These are phyloP conservation scores for Ananas comosus DNA, from an alignment of 176 grass and related monocot species.

Conservation along the genomic window DNA sequence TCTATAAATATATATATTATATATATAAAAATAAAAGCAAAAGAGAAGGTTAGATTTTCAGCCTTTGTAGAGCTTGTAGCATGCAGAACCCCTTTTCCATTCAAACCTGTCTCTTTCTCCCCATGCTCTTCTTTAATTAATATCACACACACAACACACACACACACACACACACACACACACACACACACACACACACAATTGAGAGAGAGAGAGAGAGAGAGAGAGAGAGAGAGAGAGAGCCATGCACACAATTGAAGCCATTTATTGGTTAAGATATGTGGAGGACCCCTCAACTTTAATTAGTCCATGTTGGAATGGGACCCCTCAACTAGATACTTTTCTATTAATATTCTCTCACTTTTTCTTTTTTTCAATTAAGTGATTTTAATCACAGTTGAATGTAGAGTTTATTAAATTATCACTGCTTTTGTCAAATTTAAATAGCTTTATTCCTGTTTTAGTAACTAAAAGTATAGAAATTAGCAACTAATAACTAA, in stretches of 20 bases:
- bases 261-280: neutral
- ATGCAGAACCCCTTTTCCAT: conserved; percentile 48
- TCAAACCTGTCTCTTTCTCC: conserved; percentile 52
- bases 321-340: no score
- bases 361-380: no score
- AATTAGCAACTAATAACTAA: no score
- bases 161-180: conserved; percentile 23
- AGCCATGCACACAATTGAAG: conserved; percentile 37
- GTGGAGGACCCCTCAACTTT: conserved; percentile 16
- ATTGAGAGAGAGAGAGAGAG: conserved; percentile 45
- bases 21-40: conserved; percentile 22
- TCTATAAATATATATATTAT: no score
- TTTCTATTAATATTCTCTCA: no score
- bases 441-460: no score
- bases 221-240: conserved; percentile 72
- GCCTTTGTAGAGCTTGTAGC: conserved; percentile 22
- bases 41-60: conserved; percentile 20
- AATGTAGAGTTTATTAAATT: no score
- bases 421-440: no score
- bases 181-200: conserved; percentile 32
- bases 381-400: no score
- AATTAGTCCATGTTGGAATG: conserved; percentile 19
- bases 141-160: no score
- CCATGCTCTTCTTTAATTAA: conserved; percentile 57
- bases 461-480: no score